Evolutionary conservation across 352 stramenopile species (phyloP).

Genomic region (Phytophthora boehmeriae): DNA sequence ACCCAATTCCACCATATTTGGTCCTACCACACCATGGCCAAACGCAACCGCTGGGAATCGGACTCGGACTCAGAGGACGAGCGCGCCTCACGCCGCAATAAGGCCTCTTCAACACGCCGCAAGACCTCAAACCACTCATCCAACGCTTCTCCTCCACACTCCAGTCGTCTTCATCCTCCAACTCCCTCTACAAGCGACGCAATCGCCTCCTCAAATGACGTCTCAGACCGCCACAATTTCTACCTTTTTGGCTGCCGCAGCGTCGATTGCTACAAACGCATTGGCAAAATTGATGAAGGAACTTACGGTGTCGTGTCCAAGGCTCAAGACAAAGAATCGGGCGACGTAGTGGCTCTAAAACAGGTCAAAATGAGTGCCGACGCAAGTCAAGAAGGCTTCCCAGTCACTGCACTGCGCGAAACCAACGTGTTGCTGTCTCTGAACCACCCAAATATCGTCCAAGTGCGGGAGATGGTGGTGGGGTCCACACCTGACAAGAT

Average conservation of each 20-base stretch:
- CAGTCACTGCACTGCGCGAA: constrained; percentile 84
- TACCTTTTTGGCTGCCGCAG: constrained; percentile 91
- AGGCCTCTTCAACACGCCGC: not conserved
- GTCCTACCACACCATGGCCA: constrained; percentile 27
- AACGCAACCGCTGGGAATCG: constrained; percentile 77
- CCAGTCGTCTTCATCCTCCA: not conserved
- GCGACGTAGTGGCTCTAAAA: constrained; percentile 94
- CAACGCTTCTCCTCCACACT: constrained; percentile 7
- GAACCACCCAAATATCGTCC: constrained; percentile 87
- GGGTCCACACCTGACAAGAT: constrained; percentile 88
- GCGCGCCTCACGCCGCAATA: constrained; percentile 16
- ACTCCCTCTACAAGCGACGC: constrained; percentile 4
- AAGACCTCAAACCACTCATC: not conserved
- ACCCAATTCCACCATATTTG: constrained; percentile 3
- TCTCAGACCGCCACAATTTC: constrained; percentile 59
- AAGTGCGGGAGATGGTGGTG: constrained; percentile 90
- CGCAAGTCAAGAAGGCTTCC: constrained; percentile 83
- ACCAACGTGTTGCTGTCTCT: constrained; percentile 86
- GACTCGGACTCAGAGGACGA: constrained; percentile 62
- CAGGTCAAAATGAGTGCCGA: constrained; percentile 88
- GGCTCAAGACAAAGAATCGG: constrained; percentile 88
- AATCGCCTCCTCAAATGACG: constrained; percentile 9
- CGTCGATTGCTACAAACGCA: constrained; percentile 95
- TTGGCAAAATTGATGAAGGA: constrained; percentile 95
- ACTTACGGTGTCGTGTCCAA: constrained; percentile 98